These are phyloP conservation scores for Coleophoma cylindrospora DNA, from an alignment of 2,329 filamentous ascomycete species.

Conservation along the genomic window DNA sequence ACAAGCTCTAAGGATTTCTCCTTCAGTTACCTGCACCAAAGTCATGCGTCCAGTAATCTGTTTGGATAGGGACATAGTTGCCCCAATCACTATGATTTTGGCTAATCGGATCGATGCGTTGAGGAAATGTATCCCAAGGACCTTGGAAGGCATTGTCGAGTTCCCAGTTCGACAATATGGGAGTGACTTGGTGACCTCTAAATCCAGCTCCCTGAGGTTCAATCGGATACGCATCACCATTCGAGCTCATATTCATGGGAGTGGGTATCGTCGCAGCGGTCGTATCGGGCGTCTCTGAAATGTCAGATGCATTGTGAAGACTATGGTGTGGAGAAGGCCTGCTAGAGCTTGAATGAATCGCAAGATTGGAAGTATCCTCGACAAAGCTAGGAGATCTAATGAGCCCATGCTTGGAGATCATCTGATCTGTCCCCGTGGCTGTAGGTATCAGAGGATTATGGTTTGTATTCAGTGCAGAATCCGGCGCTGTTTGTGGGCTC, in stretches of 20 bases:
- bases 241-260: not conserved
- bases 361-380: not conserved
- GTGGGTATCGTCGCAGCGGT: not conserved
- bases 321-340: not conserved
- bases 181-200: not conserved
- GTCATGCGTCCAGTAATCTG: not conserved
- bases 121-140: not conserved
- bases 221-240: not conserved
- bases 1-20: no score
- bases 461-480: not conserved
- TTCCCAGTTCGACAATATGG: not conserved
- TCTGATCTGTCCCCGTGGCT: not conserved
- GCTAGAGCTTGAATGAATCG: not conserved
- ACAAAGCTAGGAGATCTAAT: not conserved
- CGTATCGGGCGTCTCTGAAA: not conserved
- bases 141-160: not conserved
- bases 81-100: not conserved
- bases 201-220: not conserved
- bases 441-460: not conserved
- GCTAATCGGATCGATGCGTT: not conserved
- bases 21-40: not conserved
- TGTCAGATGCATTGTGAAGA: not conserved
- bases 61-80: not conserved
- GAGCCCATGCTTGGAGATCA: not conserved
- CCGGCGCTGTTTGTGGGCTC: not conserved